phyloP scores from a whole-genome alignment of 2,329 filamentous ascomycete species.

The Malbranchea zuffiana region DNA sequence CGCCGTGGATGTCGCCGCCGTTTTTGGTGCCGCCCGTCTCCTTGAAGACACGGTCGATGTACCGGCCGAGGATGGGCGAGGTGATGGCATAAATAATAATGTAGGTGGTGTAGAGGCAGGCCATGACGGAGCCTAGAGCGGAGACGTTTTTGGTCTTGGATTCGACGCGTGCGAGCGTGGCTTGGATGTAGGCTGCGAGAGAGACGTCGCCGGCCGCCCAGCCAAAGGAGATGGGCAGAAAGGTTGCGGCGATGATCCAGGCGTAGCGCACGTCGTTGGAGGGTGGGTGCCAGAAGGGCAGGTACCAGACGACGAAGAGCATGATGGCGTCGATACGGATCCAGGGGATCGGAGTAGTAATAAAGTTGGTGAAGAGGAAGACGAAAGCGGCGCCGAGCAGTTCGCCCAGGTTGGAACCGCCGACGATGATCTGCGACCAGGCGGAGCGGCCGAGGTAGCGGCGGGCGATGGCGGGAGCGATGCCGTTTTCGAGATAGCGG shows the following conservation, averaged over 20 bases:
- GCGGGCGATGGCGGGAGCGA: conserved; percentile 38
- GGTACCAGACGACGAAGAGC: conserved; percentile 40
- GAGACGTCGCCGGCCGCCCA: conserved; percentile 45
- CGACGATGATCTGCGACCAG: conserved; percentile 42
- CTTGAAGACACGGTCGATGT: conserved; percentile 36
- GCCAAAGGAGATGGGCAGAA: conserved; percentile 40
- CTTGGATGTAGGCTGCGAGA: conserved; percentile 42
- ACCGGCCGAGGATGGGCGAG: conserved; percentile 36
- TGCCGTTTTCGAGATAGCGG: conserved; percentile 41
- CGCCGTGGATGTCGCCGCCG: conserved; percentile 30
- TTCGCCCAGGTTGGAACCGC: conserved; percentile 43
- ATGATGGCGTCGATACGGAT: conserved; percentile 39
- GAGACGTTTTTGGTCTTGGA: conserved; percentile 37
- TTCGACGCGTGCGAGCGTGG: conserved; percentile 38
- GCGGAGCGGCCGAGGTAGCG: conserved; percentile 40
- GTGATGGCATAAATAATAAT: conserved; percentile 39
- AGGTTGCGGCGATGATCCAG: conserved; percentile 38
- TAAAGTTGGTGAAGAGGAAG: conserved; percentile 40
- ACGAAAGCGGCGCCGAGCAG: conserved; percentile 40
- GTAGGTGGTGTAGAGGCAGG: conserved; percentile 42
- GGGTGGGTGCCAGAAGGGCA: conserved; percentile 38
- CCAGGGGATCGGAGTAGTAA: conserved; percentile 43
- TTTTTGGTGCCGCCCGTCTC: conserved; percentile 17
- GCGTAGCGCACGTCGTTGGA: conserved; percentile 33
- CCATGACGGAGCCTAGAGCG: conserved; percentile 42